Conservation (phyloP, 441 rosid species). For the Manihot esculenta region DNA sequence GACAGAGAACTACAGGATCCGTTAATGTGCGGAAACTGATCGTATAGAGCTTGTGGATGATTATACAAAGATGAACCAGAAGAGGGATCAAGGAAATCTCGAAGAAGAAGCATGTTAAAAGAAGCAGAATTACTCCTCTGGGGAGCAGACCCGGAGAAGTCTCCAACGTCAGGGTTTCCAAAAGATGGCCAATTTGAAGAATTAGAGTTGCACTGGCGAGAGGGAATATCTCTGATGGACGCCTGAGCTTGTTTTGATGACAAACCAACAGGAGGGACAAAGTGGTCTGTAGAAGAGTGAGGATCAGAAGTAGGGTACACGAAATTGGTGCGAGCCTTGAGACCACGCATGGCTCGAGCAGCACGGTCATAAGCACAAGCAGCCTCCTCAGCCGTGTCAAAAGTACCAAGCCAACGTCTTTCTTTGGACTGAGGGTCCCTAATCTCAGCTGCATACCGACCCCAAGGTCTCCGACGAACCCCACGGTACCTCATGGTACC, state of each 20-base stretch:
- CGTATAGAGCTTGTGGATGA: constrained; percentile 12
- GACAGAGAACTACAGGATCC: constrained; percentile 17
- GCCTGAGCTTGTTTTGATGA: constrained; percentile 32
- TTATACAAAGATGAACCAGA: constrained; percentile 16
- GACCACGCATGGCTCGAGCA: constrained; percentile 81
- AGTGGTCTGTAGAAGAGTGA: constrained; percentile 20
- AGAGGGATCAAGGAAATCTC: constrained; percentile 46
- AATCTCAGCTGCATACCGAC: constrained; percentile 96
- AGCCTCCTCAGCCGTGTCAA: constrained; percentile 95
- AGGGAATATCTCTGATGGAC: constrained; percentile 19
- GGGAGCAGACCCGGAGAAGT: constrained; percentile 4
- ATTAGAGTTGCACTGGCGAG: constrained; percentile 12
- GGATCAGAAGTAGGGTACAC: constrained; percentile 47
- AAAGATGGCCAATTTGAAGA: constrained; percentile 20
- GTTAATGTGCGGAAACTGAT: constrained; percentile 17
- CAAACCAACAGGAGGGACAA: constrained; percentile 29
- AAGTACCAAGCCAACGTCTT: constrained; percentile 94
- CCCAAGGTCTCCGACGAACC: constrained; percentile 93
- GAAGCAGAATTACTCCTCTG: constrained; percentile 23
- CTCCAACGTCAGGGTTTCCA: constrained; percentile 12
- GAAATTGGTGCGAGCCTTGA: constrained; percentile 87
- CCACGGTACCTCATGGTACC: constrained; percentile 79
- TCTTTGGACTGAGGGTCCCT: constrained; percentile 86
- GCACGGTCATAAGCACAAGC: constrained; percentile 92
- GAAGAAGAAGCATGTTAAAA: constrained; percentile 42